phyloP scores from a whole-genome alignment of 2,329 filamentous ascomycete species.

The Trichoderma aggressivum region DNA sequence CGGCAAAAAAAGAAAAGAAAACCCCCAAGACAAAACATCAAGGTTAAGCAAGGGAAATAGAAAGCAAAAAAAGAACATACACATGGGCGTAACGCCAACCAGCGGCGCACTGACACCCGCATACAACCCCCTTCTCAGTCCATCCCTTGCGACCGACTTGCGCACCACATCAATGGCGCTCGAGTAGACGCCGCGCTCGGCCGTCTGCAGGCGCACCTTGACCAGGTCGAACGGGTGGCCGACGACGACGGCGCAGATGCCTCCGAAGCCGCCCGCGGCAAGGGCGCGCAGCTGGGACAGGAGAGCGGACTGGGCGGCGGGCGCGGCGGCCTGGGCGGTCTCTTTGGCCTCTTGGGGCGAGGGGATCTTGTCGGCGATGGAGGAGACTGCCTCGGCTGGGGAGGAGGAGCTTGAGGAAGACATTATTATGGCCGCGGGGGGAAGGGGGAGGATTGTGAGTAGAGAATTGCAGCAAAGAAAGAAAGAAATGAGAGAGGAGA shows the following conservation, averaged over 20 bases:
- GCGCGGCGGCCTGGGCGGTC: slow-evolving; percentile 23
- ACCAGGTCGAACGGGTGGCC: slow-evolving; percentile 97
- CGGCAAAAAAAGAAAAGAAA: neutral
- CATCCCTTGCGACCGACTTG: slow-evolving; percentile 85
- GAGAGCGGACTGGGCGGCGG: slow-evolving; percentile 30
- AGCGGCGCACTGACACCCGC: slow-evolving; percentile 95
- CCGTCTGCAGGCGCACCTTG: slow-evolving; percentile 95
- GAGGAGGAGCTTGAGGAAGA: slow-evolving; percentile 18
- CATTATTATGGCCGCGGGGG: too few relatives aligned
- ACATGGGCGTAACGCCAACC: slow-evolving; percentile 97
- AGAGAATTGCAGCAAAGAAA: neutral
- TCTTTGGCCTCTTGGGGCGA: slow-evolving; percentile 38
- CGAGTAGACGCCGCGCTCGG: slow-evolving; percentile 87
- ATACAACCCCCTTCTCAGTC: slow-evolving; percentile 76
- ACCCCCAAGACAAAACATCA: neutral
- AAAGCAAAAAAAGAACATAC: slow-evolving; percentile 55
- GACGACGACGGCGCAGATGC: slow-evolving; percentile 88
- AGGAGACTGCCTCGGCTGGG: slow-evolving; percentile 22
- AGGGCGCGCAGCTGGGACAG: slow-evolving; percentile 70
- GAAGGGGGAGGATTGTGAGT: neutral
- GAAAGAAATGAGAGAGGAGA: neutral
- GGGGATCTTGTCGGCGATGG: slow-evolving; percentile 41
- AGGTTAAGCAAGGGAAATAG: neutral
- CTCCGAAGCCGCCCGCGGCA: slow-evolving; percentile 85
- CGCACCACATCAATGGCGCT: slow-evolving; percentile 87